Percentiles rank a stretch among this genome's conserved stretches.
Evolutionary conservation across 306 rosid species (phyloP).

Genomic region (Vachellia collinsii): DNA sequence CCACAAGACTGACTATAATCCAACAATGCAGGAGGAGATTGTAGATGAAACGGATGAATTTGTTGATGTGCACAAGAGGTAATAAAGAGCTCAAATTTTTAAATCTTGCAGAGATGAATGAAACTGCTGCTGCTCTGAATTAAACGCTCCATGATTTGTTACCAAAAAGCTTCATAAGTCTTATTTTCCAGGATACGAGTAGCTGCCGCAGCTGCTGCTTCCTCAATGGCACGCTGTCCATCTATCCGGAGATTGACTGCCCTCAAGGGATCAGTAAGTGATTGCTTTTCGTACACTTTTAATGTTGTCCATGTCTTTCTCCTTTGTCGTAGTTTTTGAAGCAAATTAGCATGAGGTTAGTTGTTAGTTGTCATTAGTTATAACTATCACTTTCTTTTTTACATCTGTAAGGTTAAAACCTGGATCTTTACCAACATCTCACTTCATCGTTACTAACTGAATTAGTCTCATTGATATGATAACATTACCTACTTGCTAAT

Average conservation of each 20-base stretch:
- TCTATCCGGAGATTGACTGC: slow-evolving; percentile 71
- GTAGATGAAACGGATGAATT: slow-evolving; percentile 98
- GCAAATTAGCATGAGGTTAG: background rate
- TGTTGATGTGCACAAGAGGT: slow-evolving; percentile 99
- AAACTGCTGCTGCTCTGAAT: slow-evolving; percentile 27
- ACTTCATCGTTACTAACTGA: background rate
- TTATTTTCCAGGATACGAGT: slow-evolving; percentile 81
- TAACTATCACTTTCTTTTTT: background rate
- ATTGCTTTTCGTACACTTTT: slow-evolving; percentile 9
- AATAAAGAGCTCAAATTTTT: slow-evolving; percentile 19
- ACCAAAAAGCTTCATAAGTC: background rate
- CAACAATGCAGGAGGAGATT: slow-evolving; percentile 80
- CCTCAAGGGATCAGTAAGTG: slow-evolving; percentile 71
- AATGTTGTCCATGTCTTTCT: slow-evolving; percentile 12
- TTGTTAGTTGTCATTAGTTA: background rate
- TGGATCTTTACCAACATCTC: background rate
- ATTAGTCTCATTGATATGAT: background rate
- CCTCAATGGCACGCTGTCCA: slow-evolving; percentile 93
- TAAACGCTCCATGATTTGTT: slow-evolving; percentile 10
- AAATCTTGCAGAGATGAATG: slow-evolving; percentile 19
- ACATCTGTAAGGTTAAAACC: background rate
- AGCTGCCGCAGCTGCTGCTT: slow-evolving; percentile 99
- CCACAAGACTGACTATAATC: slow-evolving; percentile 10
- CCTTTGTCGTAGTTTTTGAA: background rate
- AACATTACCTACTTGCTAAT: background rate